A percentile compares a stretch with the other conserved stretches of the same genome.
phyloP scores from a whole-genome alignment of 805 yeast species.

The Candida easanensis region DNA sequence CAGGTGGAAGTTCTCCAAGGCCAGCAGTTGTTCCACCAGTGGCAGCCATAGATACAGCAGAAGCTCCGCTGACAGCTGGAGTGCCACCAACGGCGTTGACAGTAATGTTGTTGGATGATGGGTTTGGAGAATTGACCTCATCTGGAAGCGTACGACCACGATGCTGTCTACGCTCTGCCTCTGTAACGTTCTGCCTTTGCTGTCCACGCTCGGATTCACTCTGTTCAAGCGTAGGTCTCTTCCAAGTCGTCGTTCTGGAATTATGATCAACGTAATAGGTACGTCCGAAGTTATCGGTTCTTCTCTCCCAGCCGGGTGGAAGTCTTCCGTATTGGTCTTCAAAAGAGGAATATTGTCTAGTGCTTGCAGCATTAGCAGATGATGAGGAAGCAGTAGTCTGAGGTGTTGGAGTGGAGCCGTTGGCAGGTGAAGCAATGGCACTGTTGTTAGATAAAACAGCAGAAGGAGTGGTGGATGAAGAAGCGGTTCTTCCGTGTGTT shows the following conservation, averaged over 20 bases:
- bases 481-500: slow-evolving; percentile 10
- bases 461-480: slow-evolving; percentile 26
- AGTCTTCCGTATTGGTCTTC: slow-evolving; percentile 96
- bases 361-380: slow-evolving; percentile 3
- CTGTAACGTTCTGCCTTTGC: slow-evolving; percentile 67
- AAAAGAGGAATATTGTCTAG: slow-evolving; percentile 82
- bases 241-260: slow-evolving; percentile 98
- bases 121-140: slow-evolving; percentile 32
- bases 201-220: slow-evolving; percentile 62
- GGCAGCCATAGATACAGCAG: slow-evolving; percentile 65
- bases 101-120: slow-evolving; percentile 36
- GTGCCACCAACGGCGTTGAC: slow-evolving; percentile 45
- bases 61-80: slow-evolving; percentile 48
- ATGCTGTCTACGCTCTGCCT: slow-evolving; percentile 87
- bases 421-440: slow-evolving; percentile 23
- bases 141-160: slow-evolving; percentile 89
- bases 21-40: slow-evolving; percentile 89
- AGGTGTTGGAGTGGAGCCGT: slow-evolving; percentile 26
- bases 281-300: slow-evolving; percentile 96
- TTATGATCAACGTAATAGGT: slow-evolving; percentile 98
- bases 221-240: slow-evolving; percentile 84
- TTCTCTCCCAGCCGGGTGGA: slow-evolving; percentile 99
- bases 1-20: slow-evolving; percentile 94
- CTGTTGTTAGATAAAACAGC: slow-evolving; percentile 13
- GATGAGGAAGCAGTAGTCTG: slow-evolving; percentile 12